Evolutionary conservation across 805 yeast species (phyloP).

Genomic region (Barnettozyma populi): DNA sequence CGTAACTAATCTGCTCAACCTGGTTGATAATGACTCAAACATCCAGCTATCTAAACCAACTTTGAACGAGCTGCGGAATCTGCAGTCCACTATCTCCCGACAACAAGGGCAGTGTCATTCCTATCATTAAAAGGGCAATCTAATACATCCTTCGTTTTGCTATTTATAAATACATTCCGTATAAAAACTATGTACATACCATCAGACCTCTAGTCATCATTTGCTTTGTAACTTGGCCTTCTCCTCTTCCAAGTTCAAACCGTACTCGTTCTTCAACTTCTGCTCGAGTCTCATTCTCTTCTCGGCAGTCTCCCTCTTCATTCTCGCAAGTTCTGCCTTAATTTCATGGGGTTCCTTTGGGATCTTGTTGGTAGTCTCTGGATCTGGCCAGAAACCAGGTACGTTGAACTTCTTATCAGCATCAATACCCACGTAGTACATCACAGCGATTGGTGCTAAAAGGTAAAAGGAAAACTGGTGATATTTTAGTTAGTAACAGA

Average conservation of each 20-base stretch:
- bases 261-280: slow-evolving; percentile 57
- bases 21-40: slow-evolving; percentile 7
- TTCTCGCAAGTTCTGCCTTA: slow-evolving; percentile 84
- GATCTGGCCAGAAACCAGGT: slow-evolving; percentile 97
- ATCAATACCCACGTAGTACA: slow-evolving; percentile 90
- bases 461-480: slow-evolving; percentile 73
- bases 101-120: neutral
- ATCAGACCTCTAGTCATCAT: neutral
- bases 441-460: slow-evolving; percentile 80
- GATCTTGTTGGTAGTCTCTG: slow-evolving; percentile 80
- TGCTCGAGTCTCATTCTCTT: slow-evolving; percentile 71
- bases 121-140: neutral
- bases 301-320: slow-evolving; percentile 68
- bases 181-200: neutral
- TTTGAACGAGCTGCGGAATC: slow-evolving; percentile 6
- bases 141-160: neutral
- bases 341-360: slow-evolving; percentile 93
- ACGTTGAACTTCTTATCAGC: slow-evolving; percentile 84
- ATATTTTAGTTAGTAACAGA: neutral
- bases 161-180: neutral
- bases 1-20: slow-evolving; percentile 10
- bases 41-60: slow-evolving; percentile 5
- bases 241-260: slow-evolving; percentile 51
- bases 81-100: neutral
- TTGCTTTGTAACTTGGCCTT: slow-evolving; percentile 29